Evolutionary conservation across 2,329 filamentous ascomycete species (phyloP).

Genomic region (Aspergillus vadensis): DNA sequence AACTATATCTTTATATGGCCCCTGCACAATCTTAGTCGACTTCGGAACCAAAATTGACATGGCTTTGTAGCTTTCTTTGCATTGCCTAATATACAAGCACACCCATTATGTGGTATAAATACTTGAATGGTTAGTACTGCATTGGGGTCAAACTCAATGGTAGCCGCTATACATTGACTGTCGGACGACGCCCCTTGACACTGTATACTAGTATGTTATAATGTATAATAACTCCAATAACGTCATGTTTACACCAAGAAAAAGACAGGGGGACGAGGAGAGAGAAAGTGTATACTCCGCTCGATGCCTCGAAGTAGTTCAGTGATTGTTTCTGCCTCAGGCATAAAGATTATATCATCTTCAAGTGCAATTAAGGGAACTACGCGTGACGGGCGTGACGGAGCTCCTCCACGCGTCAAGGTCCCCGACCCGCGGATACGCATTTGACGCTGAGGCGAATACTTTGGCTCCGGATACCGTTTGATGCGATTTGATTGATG

Average conservation of each 20-base stretch:
- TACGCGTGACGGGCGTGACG: constrained; percentile 22
- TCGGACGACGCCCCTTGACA: neutral
- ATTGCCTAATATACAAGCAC: constrained; percentile 15
- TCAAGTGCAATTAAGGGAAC: neutral
- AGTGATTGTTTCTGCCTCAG: neutral
- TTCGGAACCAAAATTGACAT: too few relatives aligned
- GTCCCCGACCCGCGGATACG: constrained; percentile 23
- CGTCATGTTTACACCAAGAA: neutral
- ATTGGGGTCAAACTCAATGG: neutral
- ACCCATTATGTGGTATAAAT: constrained; percentile 12
- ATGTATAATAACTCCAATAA: neutral
- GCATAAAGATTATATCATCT: constrained; percentile 1
- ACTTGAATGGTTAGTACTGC: neutral
- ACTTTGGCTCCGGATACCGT: neutral
- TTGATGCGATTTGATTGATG: constrained; percentile 7
- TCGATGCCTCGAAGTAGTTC: neutral
- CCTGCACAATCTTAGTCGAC: neutral
- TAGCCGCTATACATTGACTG: neutral
- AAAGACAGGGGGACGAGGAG: neutral
- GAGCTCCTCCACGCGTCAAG: constrained; percentile 36
- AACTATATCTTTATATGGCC: neutral
- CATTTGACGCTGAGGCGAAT: constrained; percentile 3
- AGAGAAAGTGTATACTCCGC: neutral
- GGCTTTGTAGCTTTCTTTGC: neutral
- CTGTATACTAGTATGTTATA: neutral